phyloP scores from a whole-genome alignment of 2,329 filamentous ascomycete genomes.

The Penicillium janthinellum region DNA sequence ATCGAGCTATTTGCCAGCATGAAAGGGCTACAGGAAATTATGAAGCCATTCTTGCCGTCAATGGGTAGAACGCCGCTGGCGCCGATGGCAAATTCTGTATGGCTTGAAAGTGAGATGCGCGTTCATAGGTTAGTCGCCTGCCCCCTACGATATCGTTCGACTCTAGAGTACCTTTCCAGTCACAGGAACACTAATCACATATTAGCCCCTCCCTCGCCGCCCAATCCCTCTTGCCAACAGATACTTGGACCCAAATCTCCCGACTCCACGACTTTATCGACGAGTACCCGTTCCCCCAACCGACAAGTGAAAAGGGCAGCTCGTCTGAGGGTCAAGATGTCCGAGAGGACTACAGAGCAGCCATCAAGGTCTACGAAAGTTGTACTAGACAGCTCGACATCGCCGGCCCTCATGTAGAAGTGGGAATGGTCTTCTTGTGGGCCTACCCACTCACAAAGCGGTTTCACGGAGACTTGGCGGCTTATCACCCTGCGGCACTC shows the following conservation, averaged over 20 bases:
- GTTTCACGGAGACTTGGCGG: conserved; percentile 17
- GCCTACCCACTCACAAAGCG: conserved; percentile 20
- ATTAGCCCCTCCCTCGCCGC: conserved; percentile 9
- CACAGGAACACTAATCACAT: neutral
- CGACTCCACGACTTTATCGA: conserved; percentile 19
- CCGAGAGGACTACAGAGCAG: conserved; percentile 16
- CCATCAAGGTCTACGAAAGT: conserved; percentile 12
- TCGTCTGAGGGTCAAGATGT: neutral
- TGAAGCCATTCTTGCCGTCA: conserved; percentile 21
- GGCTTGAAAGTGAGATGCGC: conserved; percentile 14
- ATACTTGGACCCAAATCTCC: conserved; percentile 16
- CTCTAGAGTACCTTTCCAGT: neutral
- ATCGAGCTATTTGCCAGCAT: conserved; percentile 21
- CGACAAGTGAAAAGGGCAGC: neutral
- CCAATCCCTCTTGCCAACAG: conserved; percentile 22
- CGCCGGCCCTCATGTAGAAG: conserved; percentile 21
- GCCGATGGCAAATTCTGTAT: conserved; percentile 19
- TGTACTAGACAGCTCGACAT: conserved; percentile 19
- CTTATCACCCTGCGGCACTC: conserved; percentile 17
- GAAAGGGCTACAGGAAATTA: conserved; percentile 23
- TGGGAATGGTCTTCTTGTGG: conserved; percentile 22
- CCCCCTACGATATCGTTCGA: neutral
- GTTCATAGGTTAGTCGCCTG: conserved; percentile 15
- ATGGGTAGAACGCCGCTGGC: conserved; percentile 18
- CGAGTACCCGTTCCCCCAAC: conserved; percentile 16